Percentiles rank a stretch among this genome's conserved stretches.
Conservation (phyloP, 2,329 filamentous ascomycete species). For the Blumeria hordei region DNA sequence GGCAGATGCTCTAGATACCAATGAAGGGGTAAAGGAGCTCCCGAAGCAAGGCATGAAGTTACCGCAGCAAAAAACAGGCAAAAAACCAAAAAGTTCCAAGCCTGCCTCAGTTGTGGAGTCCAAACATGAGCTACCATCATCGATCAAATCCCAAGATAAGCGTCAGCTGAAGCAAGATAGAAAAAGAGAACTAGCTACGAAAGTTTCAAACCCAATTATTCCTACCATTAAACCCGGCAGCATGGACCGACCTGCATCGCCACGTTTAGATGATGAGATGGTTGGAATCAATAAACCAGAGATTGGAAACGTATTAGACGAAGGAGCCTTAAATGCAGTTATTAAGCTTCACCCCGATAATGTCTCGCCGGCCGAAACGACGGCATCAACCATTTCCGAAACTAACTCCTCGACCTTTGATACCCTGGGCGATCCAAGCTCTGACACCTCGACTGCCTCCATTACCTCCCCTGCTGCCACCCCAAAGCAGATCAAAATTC, state of each 20-base stretch:
- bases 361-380: not conserved
- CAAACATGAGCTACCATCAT: conserved; percentile 18
- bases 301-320: conserved; percentile 5
- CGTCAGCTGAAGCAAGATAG: conserved; percentile 13
- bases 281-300: conserved; percentile 2
- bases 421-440: conserved; percentile 23
- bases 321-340: conserved; percentile 10
- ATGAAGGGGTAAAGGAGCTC: conserved; percentile 26
- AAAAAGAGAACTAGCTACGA: conserved; percentile 16
- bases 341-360: conserved; percentile 10
- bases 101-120: conserved; percentile 1
- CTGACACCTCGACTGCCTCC: conserved; percentile 47
- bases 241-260: conserved; percentile 6
- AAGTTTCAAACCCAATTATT: conserved; percentile 9
- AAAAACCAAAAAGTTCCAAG: conserved; percentile 27
- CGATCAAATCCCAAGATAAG: conserved; percentile 8
- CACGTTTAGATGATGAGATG: conserved; percentile 3
- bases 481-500: conserved; percentile 41
- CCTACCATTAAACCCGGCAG: not conserved
- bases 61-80: conserved; percentile 18
- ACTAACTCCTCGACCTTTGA: conserved; percentile 36
- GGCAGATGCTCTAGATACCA: conserved; percentile 20
- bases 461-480: conserved; percentile 33
- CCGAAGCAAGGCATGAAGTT: conserved; percentile 39
- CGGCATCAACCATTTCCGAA: not conserved